Evolutionary conservation across 140 eudicot species (phyloP).

Genomic region (Cichorium intybus): DNA sequence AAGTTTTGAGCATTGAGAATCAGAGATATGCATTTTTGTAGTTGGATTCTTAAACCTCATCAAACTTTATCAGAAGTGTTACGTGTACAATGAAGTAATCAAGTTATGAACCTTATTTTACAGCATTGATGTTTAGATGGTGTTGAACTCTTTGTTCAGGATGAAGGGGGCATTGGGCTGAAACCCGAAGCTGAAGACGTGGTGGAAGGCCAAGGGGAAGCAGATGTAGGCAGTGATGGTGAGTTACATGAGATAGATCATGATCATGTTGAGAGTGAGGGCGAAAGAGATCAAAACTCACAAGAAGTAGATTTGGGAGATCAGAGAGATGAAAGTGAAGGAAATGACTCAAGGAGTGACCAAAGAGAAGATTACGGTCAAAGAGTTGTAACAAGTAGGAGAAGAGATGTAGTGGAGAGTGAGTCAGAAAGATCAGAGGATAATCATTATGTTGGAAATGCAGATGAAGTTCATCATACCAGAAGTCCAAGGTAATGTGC

Average conservation of each 20-base stretch:
- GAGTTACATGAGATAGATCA: constrained; percentile 61
- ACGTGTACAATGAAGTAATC: no score
- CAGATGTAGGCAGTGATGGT: constrained; percentile 77
- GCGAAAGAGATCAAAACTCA: constrained; percentile 82
- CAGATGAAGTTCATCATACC: constrained; percentile 80
- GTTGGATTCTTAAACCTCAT: no score
- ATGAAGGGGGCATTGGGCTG: constrained; percentile 68
- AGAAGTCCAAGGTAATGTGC: constrained; percentile 63
- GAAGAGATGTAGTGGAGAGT: constrained; percentile 71
- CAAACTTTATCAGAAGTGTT: not conserved
- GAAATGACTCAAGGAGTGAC: constrained; percentile 65
- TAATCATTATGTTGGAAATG: constrained; percentile 69
- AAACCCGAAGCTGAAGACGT: constrained; percentile 68
- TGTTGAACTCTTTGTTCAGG: constrained; percentile 40
- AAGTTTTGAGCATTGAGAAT: no score
- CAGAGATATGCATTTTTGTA: no score
- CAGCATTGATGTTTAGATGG: not conserved
- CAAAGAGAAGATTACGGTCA: constrained; percentile 46
- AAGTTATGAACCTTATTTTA: not conserved
- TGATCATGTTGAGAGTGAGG: constrained; percentile 81
- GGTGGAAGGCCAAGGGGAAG: constrained; percentile 92
- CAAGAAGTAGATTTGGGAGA: constrained; percentile 75
- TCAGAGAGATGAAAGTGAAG: constrained; percentile 82
- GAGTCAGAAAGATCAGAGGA: constrained; percentile 90
- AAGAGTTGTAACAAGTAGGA: constrained; percentile 78